Base-by-base conservation (phyloP, 805 yeast species). In the Barnettozyma populi region DNA sequence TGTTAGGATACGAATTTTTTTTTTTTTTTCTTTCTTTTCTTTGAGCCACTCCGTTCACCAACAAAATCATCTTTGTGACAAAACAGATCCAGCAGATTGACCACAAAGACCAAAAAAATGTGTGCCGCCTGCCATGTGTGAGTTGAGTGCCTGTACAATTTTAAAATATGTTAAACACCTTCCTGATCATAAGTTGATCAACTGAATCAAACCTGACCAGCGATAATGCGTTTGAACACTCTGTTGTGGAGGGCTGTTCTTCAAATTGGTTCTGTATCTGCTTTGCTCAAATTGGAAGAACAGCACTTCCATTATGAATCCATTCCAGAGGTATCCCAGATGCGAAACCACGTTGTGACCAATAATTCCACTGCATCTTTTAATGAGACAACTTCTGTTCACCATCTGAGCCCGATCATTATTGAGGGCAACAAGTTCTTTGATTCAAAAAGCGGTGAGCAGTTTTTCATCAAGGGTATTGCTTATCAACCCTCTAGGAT, bases 381-480 rank as follows among this genome's bases (percentile, higher is more conserved):
- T 5, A 29, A 29, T 14, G 32, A 40, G 20, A n/a, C 27, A 13
- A 21, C 27, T 19, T 14, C 13, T 31, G 19, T 7, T 25, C 29
- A 20, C 5, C 21, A 13, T 16, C n/a, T 32, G 7, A 27, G 80
- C 16, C 57, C 78, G 9, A 78, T 88, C 49, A 84, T 80, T 49
- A 74, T 84, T 20, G 68, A 71, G 24, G 94, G 92, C 7, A 84
- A 78, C 72, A 84, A 86, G 66, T 89, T 92, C 67, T 89, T 84
- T 67, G 78, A 80, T 67, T 68, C 82, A 18, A 73, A 72, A 54
- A 79, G 82, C 54, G 92, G 90, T 10, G 76, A 85, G 38, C 95
- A 88, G 69, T 90, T 90, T 69, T 90, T 82, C 67, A 77, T 90
- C 60, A 83, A 80, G 60, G 97, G 97, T 55, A 77, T 89, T 44